Conservation (phyloP, 139 green algal genomes). For the Zygnema cylindricum region DNA sequence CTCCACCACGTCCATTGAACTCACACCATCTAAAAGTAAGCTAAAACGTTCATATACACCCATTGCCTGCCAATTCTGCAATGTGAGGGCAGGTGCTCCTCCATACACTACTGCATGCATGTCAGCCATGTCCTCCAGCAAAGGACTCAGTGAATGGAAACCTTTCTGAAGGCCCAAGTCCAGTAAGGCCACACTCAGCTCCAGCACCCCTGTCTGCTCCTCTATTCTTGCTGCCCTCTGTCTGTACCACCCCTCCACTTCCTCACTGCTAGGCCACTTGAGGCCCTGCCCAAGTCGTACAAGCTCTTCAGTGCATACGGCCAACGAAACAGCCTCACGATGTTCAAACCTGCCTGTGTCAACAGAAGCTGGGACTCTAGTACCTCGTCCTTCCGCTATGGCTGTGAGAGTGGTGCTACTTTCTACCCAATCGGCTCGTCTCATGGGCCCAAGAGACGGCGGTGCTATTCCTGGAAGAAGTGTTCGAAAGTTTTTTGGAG, state of each 20-base stretch:
- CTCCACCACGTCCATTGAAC: not conserved
- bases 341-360: not conserved
- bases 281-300: slow-evolving; percentile 10
- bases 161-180: slow-evolving; percentile 39
- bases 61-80: slow-evolving; percentile 38
- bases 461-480: slow-evolving; percentile 33
- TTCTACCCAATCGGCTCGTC: slow-evolving; percentile 46
- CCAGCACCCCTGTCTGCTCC: slow-evolving; percentile 44
- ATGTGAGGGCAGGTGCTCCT: slow-evolving; percentile 20
- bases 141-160: slow-evolving; percentile 2
- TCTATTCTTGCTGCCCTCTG: slow-evolving; percentile 35
- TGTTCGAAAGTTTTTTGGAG: slow-evolving; percentile 33
- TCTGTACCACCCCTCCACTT: slow-evolving; percentile 47
- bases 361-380: not conserved
- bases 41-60: slow-evolving; percentile 34
- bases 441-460: not conserved
- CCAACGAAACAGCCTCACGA: not conserved
- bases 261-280: not conserved
- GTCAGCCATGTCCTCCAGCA: slow-evolving; percentile 45
- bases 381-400: slow-evolving; percentile 12
- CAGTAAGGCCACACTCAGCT: slow-evolving; percentile 41
- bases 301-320: slow-evolving; percentile 42
- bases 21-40: slow-evolving; percentile 5
- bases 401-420: not conserved
- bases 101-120: slow-evolving; percentile 48